Evolutionary conservation across 495 filamentous ascomycete genomes (phyloP).

Genomic region (Hyaloscypha variabilis): DNA sequence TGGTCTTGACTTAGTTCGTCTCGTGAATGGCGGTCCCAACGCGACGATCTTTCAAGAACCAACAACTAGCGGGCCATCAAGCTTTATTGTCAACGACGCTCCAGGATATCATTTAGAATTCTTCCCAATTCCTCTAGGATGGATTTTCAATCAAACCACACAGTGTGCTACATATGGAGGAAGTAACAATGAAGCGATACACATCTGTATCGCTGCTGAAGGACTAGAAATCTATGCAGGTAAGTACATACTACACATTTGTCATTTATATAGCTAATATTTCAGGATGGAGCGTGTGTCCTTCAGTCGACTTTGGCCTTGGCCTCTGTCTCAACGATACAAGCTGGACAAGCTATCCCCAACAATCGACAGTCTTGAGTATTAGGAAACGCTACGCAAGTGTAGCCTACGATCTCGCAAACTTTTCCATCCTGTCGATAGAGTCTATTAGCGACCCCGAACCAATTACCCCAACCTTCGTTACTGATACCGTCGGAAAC

Average conservation of each 20-base stretch:
- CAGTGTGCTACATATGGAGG: background rate
- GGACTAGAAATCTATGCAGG: background rate
- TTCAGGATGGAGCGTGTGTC: background rate
- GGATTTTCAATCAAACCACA: too few species aligned
- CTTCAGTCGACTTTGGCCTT: background rate
- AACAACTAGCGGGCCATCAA: too few species aligned
- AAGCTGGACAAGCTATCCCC: background rate
- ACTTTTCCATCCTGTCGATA: background rate
- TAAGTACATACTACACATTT: background rate
- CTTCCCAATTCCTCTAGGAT: too few species aligned
- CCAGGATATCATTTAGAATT: too few species aligned
- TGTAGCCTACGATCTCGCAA: background rate
- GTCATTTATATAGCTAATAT: background rate
- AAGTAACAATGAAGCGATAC: background rate
- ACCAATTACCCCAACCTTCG: background rate
- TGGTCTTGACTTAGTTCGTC: too few species aligned
- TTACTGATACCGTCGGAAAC: background rate
- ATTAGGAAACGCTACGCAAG: background rate
- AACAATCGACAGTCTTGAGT: background rate
- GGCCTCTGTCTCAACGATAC: background rate
- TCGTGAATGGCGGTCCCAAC: too few species aligned
- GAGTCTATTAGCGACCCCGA: background rate
- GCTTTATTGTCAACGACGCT: too few species aligned
- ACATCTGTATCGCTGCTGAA: background rate
- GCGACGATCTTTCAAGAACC: too few species aligned